Conservation (phyloP, 2,329 filamentous ascomycete genomes). For the Neofusicoccum umdonicola region DNA sequence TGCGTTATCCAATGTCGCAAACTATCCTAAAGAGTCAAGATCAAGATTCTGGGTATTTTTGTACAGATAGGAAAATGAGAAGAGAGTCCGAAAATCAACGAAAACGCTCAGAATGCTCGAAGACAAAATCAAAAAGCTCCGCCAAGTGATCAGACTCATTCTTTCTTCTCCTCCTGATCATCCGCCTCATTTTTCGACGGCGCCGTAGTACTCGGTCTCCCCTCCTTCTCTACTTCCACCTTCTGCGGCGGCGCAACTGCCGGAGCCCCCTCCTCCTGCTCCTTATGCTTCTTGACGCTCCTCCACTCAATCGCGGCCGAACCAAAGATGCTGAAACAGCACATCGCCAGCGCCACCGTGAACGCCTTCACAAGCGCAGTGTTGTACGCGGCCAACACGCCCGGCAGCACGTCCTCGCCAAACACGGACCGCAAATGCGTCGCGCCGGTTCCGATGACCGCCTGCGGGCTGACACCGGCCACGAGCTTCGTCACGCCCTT, state of each 20-base stretch:
- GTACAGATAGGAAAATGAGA: too few species aligned
- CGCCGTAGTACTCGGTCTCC: not conserved
- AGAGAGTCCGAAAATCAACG: too few species aligned
- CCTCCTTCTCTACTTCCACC: not conserved
- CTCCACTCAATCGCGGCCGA: conserved; percentile 61
- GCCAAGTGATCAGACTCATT: too few species aligned
- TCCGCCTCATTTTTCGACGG: not conserved
- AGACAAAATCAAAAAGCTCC: too few species aligned
- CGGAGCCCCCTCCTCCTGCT: not conserved
- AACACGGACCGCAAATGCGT: conserved; percentile 31
- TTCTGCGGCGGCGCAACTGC: not conserved
- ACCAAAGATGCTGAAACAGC: conserved; percentile 53
- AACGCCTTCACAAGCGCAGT: conserved; percentile 58
- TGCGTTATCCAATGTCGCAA: too few species aligned
- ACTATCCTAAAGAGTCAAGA: too few species aligned
- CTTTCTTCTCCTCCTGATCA: too few species aligned
- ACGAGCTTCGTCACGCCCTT: conserved; percentile 30
- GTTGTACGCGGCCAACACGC: conserved; percentile 60
- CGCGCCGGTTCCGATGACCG: conserved; percentile 31
- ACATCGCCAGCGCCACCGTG: conserved; percentile 58
- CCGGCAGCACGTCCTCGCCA: conserved; percentile 53
- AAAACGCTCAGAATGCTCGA: too few species aligned
- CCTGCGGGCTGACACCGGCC: conserved; percentile 28
- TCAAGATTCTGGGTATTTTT: too few species aligned
- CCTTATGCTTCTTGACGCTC: conserved; percentile 59